A percentile compares a stretch with the other conserved stretches of the same genome.
These are phyloP conservation scores for Neltuma alba DNA, from an alignment of 306 rosid species.

Conservation along the genomic window DNA sequence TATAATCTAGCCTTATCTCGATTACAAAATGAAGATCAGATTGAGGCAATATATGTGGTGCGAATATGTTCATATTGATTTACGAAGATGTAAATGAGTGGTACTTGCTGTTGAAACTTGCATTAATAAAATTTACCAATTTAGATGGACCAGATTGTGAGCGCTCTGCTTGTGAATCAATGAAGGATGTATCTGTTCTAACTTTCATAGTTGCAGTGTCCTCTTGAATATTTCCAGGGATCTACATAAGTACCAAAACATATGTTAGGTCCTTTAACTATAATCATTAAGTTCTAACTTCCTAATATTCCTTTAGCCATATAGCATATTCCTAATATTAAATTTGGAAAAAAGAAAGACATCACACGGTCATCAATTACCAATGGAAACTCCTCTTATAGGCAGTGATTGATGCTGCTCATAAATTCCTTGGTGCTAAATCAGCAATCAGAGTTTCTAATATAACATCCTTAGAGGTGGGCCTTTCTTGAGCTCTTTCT, in stretches of 20 bases:
- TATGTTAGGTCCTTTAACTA: not conserved
- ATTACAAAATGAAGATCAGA: too few relatives aligned
- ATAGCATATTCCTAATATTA: too few relatives aligned
- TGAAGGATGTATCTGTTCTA: not conserved
- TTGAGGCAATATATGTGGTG: too few relatives aligned
- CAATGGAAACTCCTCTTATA: not conserved
- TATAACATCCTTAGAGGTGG: not conserved
- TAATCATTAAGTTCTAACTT: not conserved
- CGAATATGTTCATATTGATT: too few relatives aligned
- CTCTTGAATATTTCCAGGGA: not conserved
- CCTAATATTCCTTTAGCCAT: not conserved
- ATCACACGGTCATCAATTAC: not conserved
- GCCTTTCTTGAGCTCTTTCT: not conserved
- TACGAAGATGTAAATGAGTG: too few relatives aligned
- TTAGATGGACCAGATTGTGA: too few relatives aligned
- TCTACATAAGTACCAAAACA: not conserved
- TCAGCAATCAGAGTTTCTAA: not conserved
- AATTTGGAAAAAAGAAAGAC: too few relatives aligned
- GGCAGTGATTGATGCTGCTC: not conserved
- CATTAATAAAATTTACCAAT: too few relatives aligned
- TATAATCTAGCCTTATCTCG: not conserved
- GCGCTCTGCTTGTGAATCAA: not conserved
- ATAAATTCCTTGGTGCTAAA: not conserved
- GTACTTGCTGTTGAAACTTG: too few relatives aligned
- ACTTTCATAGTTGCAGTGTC: not conserved